Conservation (phyloP, 768 basidiomycete genomes). For the Mycena venus region DNA sequence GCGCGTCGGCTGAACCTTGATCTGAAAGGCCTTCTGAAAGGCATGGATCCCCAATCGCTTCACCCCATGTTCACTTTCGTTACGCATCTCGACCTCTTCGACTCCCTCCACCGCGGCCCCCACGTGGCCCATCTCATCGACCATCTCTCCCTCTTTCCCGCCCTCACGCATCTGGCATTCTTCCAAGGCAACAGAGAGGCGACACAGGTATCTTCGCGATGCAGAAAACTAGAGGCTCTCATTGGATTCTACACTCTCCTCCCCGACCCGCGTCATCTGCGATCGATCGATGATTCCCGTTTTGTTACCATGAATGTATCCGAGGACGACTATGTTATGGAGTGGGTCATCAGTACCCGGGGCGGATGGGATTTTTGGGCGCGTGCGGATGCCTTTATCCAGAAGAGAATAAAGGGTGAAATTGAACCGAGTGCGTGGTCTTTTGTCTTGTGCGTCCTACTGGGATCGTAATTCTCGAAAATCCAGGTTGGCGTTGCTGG, state of each 20-base stretch:
- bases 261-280: not conserved
- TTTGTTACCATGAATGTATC: not conserved
- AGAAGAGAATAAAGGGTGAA: not conserved
- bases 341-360: not conserved
- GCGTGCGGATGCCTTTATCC: not conserved
- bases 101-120: not conserved
- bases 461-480: not conserved
- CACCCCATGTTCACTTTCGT: not conserved
- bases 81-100: not conserved
- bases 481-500: not conserved
- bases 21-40: not conserved
- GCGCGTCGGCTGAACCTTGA: not conserved
- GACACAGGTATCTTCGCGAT: not conserved
- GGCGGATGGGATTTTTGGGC: slow-evolving; percentile 7
- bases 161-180: not conserved
- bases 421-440: not conserved
- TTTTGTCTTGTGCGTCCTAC: not conserved
- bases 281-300: not conserved
- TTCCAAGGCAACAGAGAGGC: not conserved
- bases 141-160: not conserved
- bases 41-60: not conserved
- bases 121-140: not conserved
- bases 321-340: not conserved
- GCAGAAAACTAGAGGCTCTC: not conserved
- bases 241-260: not conserved